Evolutionary conservation across 2,329 filamentous ascomycete genomes (phyloP).

Genomic region (Acarospora socialis): DNA sequence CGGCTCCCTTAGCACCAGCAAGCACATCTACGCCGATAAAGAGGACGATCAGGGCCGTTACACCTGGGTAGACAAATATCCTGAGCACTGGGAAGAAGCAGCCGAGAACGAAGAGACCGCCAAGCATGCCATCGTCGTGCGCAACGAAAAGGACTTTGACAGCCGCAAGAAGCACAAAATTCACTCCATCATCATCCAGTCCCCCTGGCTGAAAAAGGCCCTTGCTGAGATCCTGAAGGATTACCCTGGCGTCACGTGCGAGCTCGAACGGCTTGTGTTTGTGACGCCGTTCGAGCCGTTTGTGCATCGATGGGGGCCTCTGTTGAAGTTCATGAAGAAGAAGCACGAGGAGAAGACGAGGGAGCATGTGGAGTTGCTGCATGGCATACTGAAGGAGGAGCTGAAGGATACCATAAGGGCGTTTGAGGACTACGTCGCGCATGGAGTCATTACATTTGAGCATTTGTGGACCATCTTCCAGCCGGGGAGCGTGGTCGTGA

Average conservation of each 20-base stretch:
- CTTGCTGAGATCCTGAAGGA: constrained; percentile 40
- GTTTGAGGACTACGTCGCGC: constrained; percentile 37
- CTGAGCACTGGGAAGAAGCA: constrained; percentile 39
- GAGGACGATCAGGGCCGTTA: constrained; percentile 36
- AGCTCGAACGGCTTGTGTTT: constrained; percentile 47
- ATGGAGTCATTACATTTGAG: constrained; percentile 39
- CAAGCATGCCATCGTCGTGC: constrained; percentile 46
- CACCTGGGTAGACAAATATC: constrained; percentile 43
- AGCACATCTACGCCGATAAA: constrained; percentile 36
- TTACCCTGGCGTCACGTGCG: constrained; percentile 47
- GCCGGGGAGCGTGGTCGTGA: constrained; percentile 21
- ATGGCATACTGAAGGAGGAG: constrained; percentile 35
- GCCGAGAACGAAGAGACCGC: constrained; percentile 48
- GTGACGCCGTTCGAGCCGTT: constrained; percentile 47
- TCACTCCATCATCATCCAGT: constrained; percentile 51
- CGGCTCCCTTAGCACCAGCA: too few relatives aligned
- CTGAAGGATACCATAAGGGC: constrained; percentile 36
- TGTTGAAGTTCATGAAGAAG: constrained; percentile 30
- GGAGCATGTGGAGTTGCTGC: constrained; percentile 34
- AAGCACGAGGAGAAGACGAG: constrained; percentile 30
- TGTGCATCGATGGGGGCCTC: constrained; percentile 48
- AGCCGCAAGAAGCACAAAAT: constrained; percentile 46
- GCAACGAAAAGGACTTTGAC: constrained; percentile 43
- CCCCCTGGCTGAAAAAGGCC: constrained; percentile 43
- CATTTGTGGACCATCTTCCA: constrained; percentile 30